Percentiles rank a stretch among this genome's conserved stretches.
Evolutionary conservation across 2,329 filamentous ascomycete genomes (phyloP).

Genomic region (Achaetomium macrosporum): DNA sequence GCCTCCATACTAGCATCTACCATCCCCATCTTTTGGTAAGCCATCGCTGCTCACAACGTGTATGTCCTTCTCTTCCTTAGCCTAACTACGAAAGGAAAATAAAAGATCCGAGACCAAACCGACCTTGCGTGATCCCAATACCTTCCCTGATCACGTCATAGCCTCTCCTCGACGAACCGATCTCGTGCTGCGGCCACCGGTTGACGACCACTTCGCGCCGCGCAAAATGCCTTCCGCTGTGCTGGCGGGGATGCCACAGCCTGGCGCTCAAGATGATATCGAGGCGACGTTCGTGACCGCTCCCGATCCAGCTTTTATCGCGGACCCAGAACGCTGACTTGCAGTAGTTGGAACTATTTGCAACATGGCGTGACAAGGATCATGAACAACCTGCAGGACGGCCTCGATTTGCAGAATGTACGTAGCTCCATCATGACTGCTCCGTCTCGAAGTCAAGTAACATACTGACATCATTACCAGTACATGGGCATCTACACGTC

Average conservation of each 20-base stretch:
- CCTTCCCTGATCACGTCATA: too few species aligned
- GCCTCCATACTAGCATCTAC: too few species aligned
- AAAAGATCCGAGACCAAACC: too few species aligned
- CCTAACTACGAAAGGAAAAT: too few species aligned
- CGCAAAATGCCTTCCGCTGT: constrained; percentile 12
- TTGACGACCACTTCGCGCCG: background rate
- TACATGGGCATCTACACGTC: constrained; percentile 98
- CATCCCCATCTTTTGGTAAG: too few species aligned
- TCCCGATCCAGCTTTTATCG: background rate
- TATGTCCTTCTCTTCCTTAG: too few species aligned
- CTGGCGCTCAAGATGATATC: constrained; percentile 58
- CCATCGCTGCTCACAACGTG: too few species aligned
- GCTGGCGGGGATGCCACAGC: constrained; percentile 30
- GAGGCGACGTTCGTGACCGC: constrained; percentile 25
- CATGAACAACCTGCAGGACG: constrained; percentile 86
- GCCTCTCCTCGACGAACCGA: background rate
- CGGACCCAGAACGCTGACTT: constrained; percentile 10
- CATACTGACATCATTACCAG: constrained; percentile 33
- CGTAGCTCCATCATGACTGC: constrained; percentile 26
- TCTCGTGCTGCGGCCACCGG: background rate
- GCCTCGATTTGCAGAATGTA: constrained; percentile 87
- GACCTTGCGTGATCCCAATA: too few species aligned
- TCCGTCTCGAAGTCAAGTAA: background rate
- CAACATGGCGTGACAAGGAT: constrained; percentile 85
- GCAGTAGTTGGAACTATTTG: constrained; percentile 76